A percentile compares a stretch with the other conserved stretches of the same genome.
Evolutionary conservation across 1,284 basidiomycete genomes (phyloP).

Genomic region (Neolentinus lepideus): DNA sequence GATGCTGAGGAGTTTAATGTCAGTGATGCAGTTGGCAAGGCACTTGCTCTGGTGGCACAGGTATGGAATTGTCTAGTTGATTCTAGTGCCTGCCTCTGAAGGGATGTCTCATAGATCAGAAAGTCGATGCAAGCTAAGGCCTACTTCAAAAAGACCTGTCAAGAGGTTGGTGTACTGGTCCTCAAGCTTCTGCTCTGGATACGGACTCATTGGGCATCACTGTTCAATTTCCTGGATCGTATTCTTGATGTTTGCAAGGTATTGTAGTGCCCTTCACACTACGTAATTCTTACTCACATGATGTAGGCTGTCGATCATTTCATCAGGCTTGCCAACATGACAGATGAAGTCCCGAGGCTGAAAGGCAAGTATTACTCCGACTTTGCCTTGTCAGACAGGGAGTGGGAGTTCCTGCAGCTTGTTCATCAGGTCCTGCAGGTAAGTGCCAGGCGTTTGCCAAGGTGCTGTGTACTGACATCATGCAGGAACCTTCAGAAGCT

Average conservation of each 20-base stretch:
- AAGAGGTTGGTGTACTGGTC: conserved; percentile 7
- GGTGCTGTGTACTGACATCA: neutral
- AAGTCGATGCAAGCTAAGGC: conserved; percentile 18
- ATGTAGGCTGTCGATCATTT: conserved; percentile 19
- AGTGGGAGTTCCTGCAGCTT: conserved; percentile 15
- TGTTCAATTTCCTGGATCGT: conserved; percentile 14
- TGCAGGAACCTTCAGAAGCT: conserved; percentile 16
- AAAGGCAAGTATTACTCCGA: conserved; percentile 16
- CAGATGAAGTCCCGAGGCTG: conserved; percentile 17
- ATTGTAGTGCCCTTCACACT: neutral
- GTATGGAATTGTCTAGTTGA: neutral
- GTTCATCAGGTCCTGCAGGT: conserved; percentile 16
- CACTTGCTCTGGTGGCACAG: conserved; percentile 4
- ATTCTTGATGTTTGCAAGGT: conserved; percentile 1
- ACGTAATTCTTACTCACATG: neutral
- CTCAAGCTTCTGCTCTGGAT: conserved; percentile 19
- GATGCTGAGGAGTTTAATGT: conserved; percentile 2
- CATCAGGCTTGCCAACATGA: conserved; percentile 15
- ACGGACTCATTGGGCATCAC: conserved; percentile 19
- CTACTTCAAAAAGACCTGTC: conserved; percentile 16
- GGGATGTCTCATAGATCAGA: conserved; percentile 13
- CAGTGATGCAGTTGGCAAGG: conserved; percentile 4
- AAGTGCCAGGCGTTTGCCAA: conserved; percentile 9
- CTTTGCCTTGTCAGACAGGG: conserved; percentile 10
- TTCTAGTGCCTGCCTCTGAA: neutral